Evolutionary conservation across 75 land plant species (phyloP), one percentile per base, ranked within the genome.

Genomic region (Pseudotsuga menziesii): DNA sequence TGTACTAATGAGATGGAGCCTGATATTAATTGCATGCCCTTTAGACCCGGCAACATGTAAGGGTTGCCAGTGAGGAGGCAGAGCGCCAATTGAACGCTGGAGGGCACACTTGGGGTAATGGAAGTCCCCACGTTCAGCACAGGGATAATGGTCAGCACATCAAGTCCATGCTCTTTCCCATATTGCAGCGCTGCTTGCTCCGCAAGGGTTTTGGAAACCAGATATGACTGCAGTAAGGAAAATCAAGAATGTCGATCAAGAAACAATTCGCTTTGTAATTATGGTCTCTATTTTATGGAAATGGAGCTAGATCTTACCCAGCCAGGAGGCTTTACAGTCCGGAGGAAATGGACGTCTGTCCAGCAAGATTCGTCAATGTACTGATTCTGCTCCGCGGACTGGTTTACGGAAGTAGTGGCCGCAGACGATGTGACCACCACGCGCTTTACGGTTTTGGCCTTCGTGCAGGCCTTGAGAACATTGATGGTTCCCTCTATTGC

Each of bases 121-220:
- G 84, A 25, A 13, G 86, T 86, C 52, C 97, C 97, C 2, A 84
- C 67, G 15, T 88, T 75, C 12, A 89, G 83, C 75, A 81, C 75
- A 52, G 97, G 95, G 15, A 83, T 63, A 11, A 94, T 83, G 19
- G 88, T 80, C 15, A 94, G 80, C 15, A 94, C 81, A 80, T 92
- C 89, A 26, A 94, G 82, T 1, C 78, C 76, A 73, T 88, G 82
- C 67, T 83, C 78, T 57, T 85, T 64, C 16, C 88, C 97, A 75
- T 84, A 94, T 25, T 92, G 63, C 90, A 89, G 85, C 0, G 94
- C 97, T 73, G 82, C 85, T 63, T 82, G 77, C 80, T 94, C 97
- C n/a, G 95, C 89, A 25, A 90, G 69, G 15, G 88, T 80, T 69
- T 92, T 94, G 27, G 94, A 87, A 1, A 77, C 78, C 17, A 82